Evolutionary conservation across 352 stramenopile species (phyloP), one percentile per base, ranked within the genome.

Genomic region (Phytophthora boehmeriae): DNA sequence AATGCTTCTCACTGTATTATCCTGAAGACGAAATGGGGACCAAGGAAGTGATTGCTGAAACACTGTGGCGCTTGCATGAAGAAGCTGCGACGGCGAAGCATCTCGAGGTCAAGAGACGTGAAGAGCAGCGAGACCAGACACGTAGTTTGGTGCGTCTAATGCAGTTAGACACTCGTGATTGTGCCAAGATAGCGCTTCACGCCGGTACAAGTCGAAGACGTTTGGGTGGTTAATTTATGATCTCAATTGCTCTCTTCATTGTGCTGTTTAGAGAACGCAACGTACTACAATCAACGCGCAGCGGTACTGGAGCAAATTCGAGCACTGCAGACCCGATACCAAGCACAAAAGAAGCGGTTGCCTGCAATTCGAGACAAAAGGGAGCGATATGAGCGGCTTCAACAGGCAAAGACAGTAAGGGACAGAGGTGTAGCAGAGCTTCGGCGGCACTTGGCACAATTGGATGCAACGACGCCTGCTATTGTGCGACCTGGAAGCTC

Each of bases 111-210:
- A 63, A 63, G 23, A 59, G 32, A 2, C 60, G 58, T 13, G 63
- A 73, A 11, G 42, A 27, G 10, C 68, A 85, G 53, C 57, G 64
- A 16, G 61, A 81, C 3, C 61, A 50, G 38, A 89, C 77, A 47
- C 75, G 75, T n/a, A 79, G 73, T 45, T 45, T 88, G 22, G 57
- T 85, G 48, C 70, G 78, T 10, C 44, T 89, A 48, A 73, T 78
- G 66, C 76, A 85, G 19, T 53, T 86, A n/a, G 75, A 86, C 27
- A 71, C 68, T 13, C 52, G 50, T 1, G 75, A 87, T 56, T 60
- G 71, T 36, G 34, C 32, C 17, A 63, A 54, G 39, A 60, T 87
- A 32, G 62, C 48, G 5, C 28, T 36, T 1, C 75, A 86, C 27
- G 66, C 73, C 19, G 68, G 77, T 42, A n/a, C 35, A 16, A 16